Evolutionary conservation across 495 filamentous ascomycete genomes (phyloP).

Genomic region (Jackrogersella multiformis): DNA sequence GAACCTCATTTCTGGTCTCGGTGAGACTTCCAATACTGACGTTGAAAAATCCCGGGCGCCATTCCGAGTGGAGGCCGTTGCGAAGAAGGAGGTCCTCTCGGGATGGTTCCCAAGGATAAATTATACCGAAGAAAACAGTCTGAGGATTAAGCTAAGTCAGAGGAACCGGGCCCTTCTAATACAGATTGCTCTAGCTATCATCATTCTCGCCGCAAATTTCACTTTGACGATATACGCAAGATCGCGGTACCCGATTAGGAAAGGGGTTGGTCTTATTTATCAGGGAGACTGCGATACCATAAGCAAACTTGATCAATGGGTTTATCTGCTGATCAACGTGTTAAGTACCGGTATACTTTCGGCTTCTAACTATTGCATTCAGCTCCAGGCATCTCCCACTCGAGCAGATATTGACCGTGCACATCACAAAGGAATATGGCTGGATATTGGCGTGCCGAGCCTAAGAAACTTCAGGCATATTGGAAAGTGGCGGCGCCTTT

Average conservation of each 20-base stretch:
- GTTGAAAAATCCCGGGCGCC: too few relatives aligned
- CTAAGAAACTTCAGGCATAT: slow-evolving; percentile 48
- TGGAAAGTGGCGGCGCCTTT: slow-evolving; percentile 32
- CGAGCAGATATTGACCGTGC: slow-evolving; percentile 51
- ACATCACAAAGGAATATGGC: slow-evolving; percentile 45
- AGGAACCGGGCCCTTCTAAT: slow-evolving; percentile 31
- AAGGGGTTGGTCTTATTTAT: slow-evolving; percentile 40
- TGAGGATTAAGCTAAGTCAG: slow-evolving; percentile 25
- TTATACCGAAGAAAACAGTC: slow-evolving; percentile 22
- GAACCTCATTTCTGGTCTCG: too few relatives aligned
- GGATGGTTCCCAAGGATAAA: slow-evolving; percentile 41
- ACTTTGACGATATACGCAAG: slow-evolving; percentile 31
- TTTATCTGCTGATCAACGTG: slow-evolving; percentile 39
- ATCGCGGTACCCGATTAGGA: slow-evolving; percentile 17
- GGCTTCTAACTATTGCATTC: slow-evolving; percentile 55
- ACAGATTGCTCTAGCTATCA: slow-evolving; percentile 23
- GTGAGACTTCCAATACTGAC: too few relatives aligned
- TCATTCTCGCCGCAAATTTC: slow-evolving; percentile 34
- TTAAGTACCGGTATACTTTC: slow-evolving; percentile 50
- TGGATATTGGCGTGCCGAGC: slow-evolving; percentile 55
- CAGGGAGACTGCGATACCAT: slow-evolving; percentile 41
- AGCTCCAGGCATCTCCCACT: slow-evolving; percentile 51
- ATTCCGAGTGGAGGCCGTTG: slow-evolving; percentile 2
- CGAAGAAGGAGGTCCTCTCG: slow-evolving; percentile 23
- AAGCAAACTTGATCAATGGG: slow-evolving; percentile 30